Evolutionary conservation across 306 rosid genomes (phyloP), one percentile per base, ranked within the genome.

Genomic region (Dryas octopetala): DNA sequence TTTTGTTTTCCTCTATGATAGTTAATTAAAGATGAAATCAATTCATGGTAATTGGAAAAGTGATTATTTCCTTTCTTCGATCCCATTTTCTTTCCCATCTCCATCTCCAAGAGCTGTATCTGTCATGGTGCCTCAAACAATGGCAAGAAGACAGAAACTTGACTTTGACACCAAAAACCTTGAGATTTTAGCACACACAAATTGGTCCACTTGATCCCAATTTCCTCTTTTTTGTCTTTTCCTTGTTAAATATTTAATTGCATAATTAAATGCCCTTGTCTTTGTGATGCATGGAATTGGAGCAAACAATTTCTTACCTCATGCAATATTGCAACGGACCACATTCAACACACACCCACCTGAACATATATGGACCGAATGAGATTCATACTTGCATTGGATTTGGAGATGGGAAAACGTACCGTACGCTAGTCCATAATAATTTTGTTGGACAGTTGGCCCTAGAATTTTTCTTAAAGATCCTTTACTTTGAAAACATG

Each of bases 51-150:
- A 73, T 58, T 73, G 60, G 60, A 46, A 62, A 40, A 63, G 41
- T 38, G 14, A 40, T 26, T 9, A 9, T 26, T 26, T 19, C 44
- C 1, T 19, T 14, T n/a, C 32, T 47, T 60, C 61, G 6, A 46
- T 68, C 83, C 83, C 63, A 59, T 72, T 62, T 70, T 45, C 75
- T 66, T 14, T 52, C 43, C 78, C 51, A 9, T 87, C 85, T 75
- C 53, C 74, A 60, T 86, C 83, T 58, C 32, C 69, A 48, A 77
- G 80, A 70, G 71, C 74, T 74, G 81, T 77, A 57, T 76, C 45
- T 66, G 38, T 54, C 74, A 52, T 12, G 52, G 61, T 48, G 70
- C 11, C 28, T 16, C 28, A 74, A 17, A 12, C 60, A 74, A 43
- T 74, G 23, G 48, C 80, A 44, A 76, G 11, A 68, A 3, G 80